phyloP scores from a whole-genome alignment of 1,139 yeast genomes.

The Scheffersomyces titani region DNA sequence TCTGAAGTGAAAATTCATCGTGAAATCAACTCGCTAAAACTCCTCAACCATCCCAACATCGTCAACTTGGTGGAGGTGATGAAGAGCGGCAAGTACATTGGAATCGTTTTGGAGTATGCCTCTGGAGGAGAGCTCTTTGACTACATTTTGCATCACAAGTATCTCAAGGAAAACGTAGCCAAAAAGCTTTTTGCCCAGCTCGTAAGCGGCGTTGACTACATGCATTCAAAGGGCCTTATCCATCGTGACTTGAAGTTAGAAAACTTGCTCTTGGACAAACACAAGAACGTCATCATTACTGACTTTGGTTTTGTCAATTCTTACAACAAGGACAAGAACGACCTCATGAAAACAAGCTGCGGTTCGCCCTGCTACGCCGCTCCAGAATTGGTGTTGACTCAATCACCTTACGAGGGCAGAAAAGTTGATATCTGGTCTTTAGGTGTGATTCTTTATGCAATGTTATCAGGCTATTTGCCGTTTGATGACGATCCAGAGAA shows the following conservation, averaged over 20 bases:
- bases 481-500: conserved; percentile 97
- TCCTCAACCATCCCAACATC: conserved; percentile 89
- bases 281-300: conserved; percentile 74
- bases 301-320: conserved; percentile 94
- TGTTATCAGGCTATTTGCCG: conserved; percentile 96
- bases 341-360: conserved; percentile 92
- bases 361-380: conserved; percentile 99
- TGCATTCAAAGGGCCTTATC: conserved; percentile 80
- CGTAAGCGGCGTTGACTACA: conserved; percentile 89
- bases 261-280: conserved; percentile 73
- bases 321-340: conserved; percentile 62
- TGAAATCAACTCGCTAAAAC: conserved; percentile 87
- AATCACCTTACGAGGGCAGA: conserved; percentile 86
- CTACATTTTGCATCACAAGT: conserved; percentile 83
- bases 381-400: conserved; percentile 90
- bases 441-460: conserved; percentile 92
- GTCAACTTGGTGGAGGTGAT: conserved; percentile 89
- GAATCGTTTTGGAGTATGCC: conserved; percentile 94
- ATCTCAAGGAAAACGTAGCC: conserved; percentile 82
- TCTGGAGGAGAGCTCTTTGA: conserved; percentile 97
- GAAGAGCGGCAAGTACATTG: conserved; percentile 92
- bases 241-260: conserved; percentile 79
- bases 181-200: conserved; percentile 89
- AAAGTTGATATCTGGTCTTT: conserved; percentile 97
- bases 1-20: conserved; percentile 87